phyloP scores from a whole-genome alignment of 768 basidiomycete species.

The Phallus indusiatus region DNA sequence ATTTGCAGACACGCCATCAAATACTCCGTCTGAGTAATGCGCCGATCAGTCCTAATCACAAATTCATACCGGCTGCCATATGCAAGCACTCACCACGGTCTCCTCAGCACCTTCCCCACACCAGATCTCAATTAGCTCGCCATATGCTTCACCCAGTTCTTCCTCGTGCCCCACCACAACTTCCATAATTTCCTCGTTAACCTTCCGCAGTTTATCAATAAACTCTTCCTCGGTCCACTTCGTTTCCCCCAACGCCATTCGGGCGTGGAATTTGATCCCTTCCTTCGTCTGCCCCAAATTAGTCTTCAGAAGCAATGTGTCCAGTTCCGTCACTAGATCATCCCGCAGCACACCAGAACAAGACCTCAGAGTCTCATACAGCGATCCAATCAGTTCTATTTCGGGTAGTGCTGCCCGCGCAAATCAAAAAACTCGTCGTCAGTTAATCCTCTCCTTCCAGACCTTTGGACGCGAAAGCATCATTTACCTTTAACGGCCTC shows the following conservation, averaged over 20 bases:
- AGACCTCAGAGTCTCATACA: constrained; percentile 31
- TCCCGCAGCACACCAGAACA: constrained; percentile 35
- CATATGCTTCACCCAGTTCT: constrained; percentile 27
- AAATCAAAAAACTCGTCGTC: constrained; percentile 14
- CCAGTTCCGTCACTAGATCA: constrained; percentile 34
- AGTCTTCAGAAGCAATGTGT: constrained; percentile 28
- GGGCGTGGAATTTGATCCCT: constrained; percentile 31
- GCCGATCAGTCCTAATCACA: constrained; percentile 13
- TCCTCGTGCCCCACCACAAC: constrained; percentile 12
- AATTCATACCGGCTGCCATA: background rate
- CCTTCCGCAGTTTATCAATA: constrained; percentile 43
- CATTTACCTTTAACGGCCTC: constrained; percentile 63
- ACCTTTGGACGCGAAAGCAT: constrained; percentile 6
- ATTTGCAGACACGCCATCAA: constrained; percentile 24
- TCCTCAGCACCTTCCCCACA: constrained; percentile 26
- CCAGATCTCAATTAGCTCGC: constrained; percentile 40
- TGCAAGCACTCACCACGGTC: constrained; percentile 22
- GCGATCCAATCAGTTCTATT: constrained; percentile 30
- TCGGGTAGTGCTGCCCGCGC: constrained; percentile 29
- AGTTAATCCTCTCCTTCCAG: constrained; percentile 10
- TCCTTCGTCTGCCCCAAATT: constrained; percentile 27
- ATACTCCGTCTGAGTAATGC: constrained; percentile 39
- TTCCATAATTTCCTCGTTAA: constrained; percentile 41
- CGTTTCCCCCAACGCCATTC: constrained; percentile 1
- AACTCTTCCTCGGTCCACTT: constrained; percentile 38